These are phyloP conservation scores for Petunia hybrid DNA, from an alignment of 305 asterid species.

Conservation along the genomic window DNA sequence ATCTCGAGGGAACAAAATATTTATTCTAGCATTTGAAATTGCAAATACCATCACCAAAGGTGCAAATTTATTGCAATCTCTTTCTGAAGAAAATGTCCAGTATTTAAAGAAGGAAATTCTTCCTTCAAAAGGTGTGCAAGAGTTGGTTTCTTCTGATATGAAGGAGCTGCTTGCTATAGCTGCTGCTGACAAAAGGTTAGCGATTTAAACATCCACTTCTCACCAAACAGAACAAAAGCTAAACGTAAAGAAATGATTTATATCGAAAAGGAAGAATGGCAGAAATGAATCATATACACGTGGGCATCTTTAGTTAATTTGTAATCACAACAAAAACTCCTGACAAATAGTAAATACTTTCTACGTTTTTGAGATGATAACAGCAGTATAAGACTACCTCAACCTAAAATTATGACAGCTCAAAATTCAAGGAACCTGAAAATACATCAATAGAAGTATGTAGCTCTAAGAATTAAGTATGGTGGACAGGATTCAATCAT, in stretches of 20 bases:
- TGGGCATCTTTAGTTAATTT: not conserved
- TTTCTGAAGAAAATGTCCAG: conserved; percentile 76
- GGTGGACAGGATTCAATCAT: not conserved
- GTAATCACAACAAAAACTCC: not conserved
- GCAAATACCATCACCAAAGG: conserved; percentile 94
- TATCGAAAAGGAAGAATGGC: not conserved
- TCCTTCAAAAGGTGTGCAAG: conserved; percentile 78
- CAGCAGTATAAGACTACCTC: not conserved
- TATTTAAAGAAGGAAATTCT: conserved; percentile 74
- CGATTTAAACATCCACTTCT: conserved; percentile 27
- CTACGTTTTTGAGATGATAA: not conserved
- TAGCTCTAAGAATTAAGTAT: not conserved
- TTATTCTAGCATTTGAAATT: conserved; percentile 89
- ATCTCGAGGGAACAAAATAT: conserved; percentile 74
- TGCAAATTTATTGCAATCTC: conserved; percentile 76
- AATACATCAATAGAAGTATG: conserved; percentile 12
- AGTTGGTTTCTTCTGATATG: conserved; percentile 81
- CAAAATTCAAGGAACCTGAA: not conserved
- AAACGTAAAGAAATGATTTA: not conserved
- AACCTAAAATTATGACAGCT: not conserved
- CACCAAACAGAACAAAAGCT: not conserved
- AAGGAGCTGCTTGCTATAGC: conserved; percentile 87
- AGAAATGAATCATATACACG: not conserved
- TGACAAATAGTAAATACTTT: not conserved
- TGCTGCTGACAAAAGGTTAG: conserved; percentile 90